A percentile compares a stretch with the other conserved stretches of the same genome.
phyloP scores from a whole-genome alignment of 1,284 basidiomycete species.

The Puccinia horiana region DNA sequence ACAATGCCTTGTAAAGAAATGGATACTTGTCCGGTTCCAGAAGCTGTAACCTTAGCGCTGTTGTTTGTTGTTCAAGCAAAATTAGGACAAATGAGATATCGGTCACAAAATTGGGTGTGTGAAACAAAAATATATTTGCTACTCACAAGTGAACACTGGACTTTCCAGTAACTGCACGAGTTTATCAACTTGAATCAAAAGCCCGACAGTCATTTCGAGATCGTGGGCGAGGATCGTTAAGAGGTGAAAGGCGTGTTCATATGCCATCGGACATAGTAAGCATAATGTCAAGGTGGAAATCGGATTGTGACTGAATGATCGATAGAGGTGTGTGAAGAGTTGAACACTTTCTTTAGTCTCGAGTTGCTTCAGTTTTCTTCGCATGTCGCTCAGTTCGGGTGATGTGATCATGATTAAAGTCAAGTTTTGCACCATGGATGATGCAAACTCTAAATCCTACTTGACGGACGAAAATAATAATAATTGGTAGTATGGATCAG shows the following conservation, averaged over 20 bases:
- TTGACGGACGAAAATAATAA: neutral
- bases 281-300: conserved; percentile 95
- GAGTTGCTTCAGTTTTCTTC: conserved; percentile 84
- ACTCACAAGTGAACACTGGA: conserved; percentile 91
- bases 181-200: conserved; percentile 96
- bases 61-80: conserved; percentile 19
- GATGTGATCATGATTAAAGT: conserved; percentile 96
- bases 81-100: conserved; percentile 10
- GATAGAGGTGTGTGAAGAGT: conserved; percentile 86
- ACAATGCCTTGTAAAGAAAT: conserved; percentile 94
- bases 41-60: conserved; percentile 92
- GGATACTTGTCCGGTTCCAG: conserved; percentile 96
- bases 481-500: neutral
- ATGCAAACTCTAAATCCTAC: conserved; percentile 92
- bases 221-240: conserved; percentile 94
- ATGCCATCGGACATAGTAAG: conserved; percentile 85
- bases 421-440: conserved; percentile 94
- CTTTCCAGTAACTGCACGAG: conserved; percentile 97
- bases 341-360: conserved; percentile 96
- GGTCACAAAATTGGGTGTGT: neutral
- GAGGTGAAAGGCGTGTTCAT: conserved; percentile 96
- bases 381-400: conserved; percentile 89
- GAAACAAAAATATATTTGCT: neutral
- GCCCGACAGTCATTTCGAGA: conserved; percentile 88
- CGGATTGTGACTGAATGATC: conserved; percentile 98